phyloP scores from a whole-genome alignment of 2,329 filamentous ascomycete species.

The Paracoccidioides brasiliensis region DNA sequence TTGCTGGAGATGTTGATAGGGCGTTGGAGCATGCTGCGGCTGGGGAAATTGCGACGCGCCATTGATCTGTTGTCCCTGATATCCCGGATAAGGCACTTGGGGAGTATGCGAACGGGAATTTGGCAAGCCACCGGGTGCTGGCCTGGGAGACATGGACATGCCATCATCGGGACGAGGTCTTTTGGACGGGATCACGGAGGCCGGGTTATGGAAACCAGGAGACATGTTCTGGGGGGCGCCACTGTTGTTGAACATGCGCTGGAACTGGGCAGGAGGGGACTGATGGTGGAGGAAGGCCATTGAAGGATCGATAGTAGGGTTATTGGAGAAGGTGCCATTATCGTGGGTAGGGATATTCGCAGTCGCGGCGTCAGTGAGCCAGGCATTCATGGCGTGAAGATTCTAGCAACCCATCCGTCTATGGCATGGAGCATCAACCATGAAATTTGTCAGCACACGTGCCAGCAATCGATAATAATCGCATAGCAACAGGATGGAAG shows the following conservation, averaged over 20 bases:
- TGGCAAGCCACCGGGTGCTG: slow-evolving; percentile 59
- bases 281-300: slow-evolving; percentile 34
- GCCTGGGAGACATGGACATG: slow-evolving; percentile 67
- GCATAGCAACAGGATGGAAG: neutral
- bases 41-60: slow-evolving; percentile 45
- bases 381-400: slow-evolving; percentile 38
- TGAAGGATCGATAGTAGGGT: slow-evolving; percentile 33
- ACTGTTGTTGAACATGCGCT: slow-evolving; percentile 63
- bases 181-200: slow-evolving; percentile 80
- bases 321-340: slow-evolving; percentile 34
- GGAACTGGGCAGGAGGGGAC: slow-evolving; percentile 38
- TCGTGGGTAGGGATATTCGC: slow-evolving; percentile 32
- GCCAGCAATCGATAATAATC: neutral
- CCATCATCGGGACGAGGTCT: slow-evolving; percentile 75
- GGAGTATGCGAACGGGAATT: slow-evolving; percentile 87
- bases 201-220: slow-evolving; percentile 64
- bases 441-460: neutral
- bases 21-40: slow-evolving; percentile 50
- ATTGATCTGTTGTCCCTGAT: slow-evolving; percentile 48
- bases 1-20: slow-evolving; percentile 71
- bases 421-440: neutral
- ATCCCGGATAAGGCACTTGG: slow-evolving; percentile 59
- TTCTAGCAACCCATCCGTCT: slow-evolving; percentile 12
- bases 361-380: slow-evolving; percentile 36
- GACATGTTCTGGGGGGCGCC: slow-evolving; percentile 72